Conservation (phyloP, 2,329 filamentous ascomycete species). For the Furcasterigmium sp. region DNA sequence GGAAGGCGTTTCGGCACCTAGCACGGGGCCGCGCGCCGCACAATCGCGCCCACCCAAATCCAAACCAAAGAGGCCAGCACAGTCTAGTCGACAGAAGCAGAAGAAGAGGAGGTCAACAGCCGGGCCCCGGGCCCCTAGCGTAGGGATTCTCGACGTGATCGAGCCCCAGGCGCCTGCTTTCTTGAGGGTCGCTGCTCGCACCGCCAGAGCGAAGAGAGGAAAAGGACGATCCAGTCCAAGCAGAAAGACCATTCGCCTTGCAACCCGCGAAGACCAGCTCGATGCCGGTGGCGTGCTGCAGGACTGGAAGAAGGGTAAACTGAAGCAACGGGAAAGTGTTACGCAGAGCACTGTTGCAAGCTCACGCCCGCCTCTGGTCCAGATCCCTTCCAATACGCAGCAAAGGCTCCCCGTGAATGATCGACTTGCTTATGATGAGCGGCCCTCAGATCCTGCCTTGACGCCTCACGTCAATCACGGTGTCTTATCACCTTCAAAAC, state of each 20-base stretch:
- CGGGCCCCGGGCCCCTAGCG: slow-evolving; percentile 25
- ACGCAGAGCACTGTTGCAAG: too few species aligned
- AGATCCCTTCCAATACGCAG: too few species aligned
- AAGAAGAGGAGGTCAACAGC: not conserved
- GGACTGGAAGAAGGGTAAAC: slow-evolving; percentile 51
- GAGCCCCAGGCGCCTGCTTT: slow-evolving; percentile 49
- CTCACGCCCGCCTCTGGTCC: too few species aligned
- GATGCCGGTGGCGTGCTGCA: slow-evolving; percentile 49
- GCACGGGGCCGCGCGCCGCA: not conserved
- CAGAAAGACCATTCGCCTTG: slow-evolving; percentile 54
- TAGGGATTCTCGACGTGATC: slow-evolving; percentile 59
- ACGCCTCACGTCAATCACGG: not conserved
- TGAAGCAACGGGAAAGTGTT: slow-evolving; percentile 29
- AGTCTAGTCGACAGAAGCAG: not conserved
- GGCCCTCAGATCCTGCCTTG: not conserved
- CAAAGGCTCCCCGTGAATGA: too few species aligned
- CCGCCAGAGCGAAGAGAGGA: slow-evolving; percentile 39
- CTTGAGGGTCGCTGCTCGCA: slow-evolving; percentile 56
- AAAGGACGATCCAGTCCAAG: slow-evolving; percentile 51
- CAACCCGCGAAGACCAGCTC: slow-evolving; percentile 53
- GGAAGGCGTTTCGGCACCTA: not conserved
- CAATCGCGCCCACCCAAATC: not conserved
- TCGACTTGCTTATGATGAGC: not conserved
- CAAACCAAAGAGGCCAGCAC: not conserved
- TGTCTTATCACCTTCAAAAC: too few species aligned